A percentile compares a stretch with the other conserved stretches of the same genome.
phyloP scores from a whole-genome alignment of 106 monocot genomes.

The Dendrobium huoshanense region DNA sequence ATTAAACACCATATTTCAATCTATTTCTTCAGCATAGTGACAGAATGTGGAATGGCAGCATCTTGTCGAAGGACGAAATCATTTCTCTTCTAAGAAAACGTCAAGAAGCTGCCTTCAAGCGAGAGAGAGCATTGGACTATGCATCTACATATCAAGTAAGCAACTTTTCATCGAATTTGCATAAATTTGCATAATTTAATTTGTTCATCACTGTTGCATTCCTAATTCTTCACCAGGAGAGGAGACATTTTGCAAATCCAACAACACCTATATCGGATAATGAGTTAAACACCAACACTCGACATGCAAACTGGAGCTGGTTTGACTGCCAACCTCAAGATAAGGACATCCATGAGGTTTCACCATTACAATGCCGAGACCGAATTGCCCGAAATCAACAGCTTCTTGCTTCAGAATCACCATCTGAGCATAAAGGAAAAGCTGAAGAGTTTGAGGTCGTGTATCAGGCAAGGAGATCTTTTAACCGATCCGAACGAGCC shows the following conservation, averaged over 20 bases:
- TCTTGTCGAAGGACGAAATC: conserved; percentile 51
- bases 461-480: conserved; percentile 46
- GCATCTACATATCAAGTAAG: conserved; percentile 48
- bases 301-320: conserved; percentile 55
- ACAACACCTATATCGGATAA: conserved; percentile 9
- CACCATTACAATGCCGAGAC: conserved; percentile 8
- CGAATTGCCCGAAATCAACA: background rate
- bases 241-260: conserved; percentile 20
- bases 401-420: conserved; percentile 2
- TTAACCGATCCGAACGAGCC: conserved; percentile 29
- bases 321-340: conserved; percentile 48
- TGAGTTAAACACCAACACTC: conserved; percentile 15
- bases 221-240: conserved; percentile 23
- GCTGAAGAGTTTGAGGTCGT: conserved; percentile 19
- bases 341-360: conserved; percentile 26
- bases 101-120: conserved; percentile 53
- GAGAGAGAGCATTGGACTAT: conserved; percentile 56
- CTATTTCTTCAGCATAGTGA: conserved; percentile 8
- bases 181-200: background rate
- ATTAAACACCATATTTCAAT: background rate
- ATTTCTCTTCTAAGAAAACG: conserved; percentile 30
- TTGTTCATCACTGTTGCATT: background rate
- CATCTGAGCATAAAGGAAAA: background rate
- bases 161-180: background rate
- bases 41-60: conserved; percentile 57